Evolutionary conservation across 2,329 filamentous ascomycete genomes (phyloP).

Genomic region (Ceratocystis lukuohia): DNA sequence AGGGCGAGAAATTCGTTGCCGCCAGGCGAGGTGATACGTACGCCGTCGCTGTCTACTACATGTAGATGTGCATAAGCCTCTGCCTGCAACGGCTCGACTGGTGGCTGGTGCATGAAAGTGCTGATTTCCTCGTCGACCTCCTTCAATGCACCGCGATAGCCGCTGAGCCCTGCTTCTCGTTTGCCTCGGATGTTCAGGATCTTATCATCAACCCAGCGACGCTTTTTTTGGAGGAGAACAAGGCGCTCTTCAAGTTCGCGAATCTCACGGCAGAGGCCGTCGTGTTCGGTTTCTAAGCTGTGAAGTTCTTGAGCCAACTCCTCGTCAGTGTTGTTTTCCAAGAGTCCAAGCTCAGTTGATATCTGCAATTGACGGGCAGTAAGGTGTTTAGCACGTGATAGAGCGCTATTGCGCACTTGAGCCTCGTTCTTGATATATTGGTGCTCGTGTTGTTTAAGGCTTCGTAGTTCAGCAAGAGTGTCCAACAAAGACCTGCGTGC

Average conservation of each 20-base stretch:
- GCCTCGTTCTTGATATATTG: constrained; percentile 44
- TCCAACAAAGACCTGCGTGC: constrained; percentile 52
- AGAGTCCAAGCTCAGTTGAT: constrained; percentile 36
- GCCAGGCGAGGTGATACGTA: constrained; percentile 25
- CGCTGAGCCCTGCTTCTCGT: constrained; percentile 57
- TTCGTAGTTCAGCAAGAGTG: constrained; percentile 49
- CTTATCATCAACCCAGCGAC: constrained; percentile 44
- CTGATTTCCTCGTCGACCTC: constrained; percentile 51
- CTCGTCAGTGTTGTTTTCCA: constrained; percentile 43
- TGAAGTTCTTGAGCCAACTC: constrained; percentile 48
- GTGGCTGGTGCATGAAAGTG: constrained; percentile 45
- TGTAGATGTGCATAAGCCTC: constrained; percentile 28
- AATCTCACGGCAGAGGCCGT: constrained; percentile 48
- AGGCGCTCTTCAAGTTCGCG: constrained; percentile 51
- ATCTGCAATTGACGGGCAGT: constrained; percentile 38
- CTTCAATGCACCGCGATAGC: constrained; percentile 53
- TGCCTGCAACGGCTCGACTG: constrained; percentile 39
- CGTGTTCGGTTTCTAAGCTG: constrained; percentile 42
- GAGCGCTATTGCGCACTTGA: constrained; percentile 40
- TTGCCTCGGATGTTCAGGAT: constrained; percentile 51
- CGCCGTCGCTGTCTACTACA: constrained; percentile 16
- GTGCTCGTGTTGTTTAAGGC: constrained; percentile 57
- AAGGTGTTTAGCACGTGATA: constrained; percentile 44
- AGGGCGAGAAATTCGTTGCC: constrained; percentile 46
- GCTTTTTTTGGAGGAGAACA: constrained; percentile 44